phyloP scores from a whole-genome alignment of 768 basidiomycete genomes.

The Baorangia bicolor region DNA sequence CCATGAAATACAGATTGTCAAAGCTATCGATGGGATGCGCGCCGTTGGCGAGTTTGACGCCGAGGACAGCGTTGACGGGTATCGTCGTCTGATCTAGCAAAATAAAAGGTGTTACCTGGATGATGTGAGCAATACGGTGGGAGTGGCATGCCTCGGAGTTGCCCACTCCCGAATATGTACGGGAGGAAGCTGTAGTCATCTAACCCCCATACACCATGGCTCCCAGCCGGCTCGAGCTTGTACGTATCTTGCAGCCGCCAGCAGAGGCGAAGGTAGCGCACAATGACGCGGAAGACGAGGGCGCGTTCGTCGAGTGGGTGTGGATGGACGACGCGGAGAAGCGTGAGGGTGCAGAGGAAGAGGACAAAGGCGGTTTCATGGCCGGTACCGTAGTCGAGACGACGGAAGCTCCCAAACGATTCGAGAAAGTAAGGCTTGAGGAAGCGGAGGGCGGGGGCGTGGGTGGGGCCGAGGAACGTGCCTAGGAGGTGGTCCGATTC shows the following conservation, averaged over 20 bases:
- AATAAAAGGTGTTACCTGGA: conserved; percentile 1
- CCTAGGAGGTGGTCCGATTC: conserved; percentile 52
- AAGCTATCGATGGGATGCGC: conserved; percentile 21
- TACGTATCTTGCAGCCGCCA: conserved; percentile 89
- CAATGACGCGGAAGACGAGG: conserved; percentile 60
- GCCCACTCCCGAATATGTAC: conserved; percentile 89
- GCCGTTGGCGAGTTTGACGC: conserved; percentile 40
- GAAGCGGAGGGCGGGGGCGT: conserved; percentile 50
- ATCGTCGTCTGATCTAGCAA: conserved; percentile 58
- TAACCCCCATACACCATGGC: conserved; percentile 97
- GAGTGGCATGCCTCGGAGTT: conserved; percentile 66
- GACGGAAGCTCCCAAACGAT: conserved; percentile 86
- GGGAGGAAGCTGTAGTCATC: conserved; percentile 90
- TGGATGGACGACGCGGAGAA: conserved; percentile 64
- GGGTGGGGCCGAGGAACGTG: conserved; percentile 46
- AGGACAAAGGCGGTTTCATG: conserved; percentile 90
- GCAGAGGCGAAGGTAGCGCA: conserved; percentile 77
- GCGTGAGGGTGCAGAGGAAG: conserved; percentile 70
- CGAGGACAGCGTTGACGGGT: conserved; percentile 64
- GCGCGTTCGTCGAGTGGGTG: conserved; percentile 59
- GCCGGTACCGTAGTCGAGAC: conserved; percentile 96
- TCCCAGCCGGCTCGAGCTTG: conserved; percentile 91
- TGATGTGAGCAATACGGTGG: not conserved
- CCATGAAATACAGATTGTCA: conserved; percentile 81
- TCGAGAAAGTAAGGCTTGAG: conserved; percentile 76